phyloP scores from a whole-genome alignment of 345 rosid genomes.

The Rhodomyrtus tomentosa region DNA sequence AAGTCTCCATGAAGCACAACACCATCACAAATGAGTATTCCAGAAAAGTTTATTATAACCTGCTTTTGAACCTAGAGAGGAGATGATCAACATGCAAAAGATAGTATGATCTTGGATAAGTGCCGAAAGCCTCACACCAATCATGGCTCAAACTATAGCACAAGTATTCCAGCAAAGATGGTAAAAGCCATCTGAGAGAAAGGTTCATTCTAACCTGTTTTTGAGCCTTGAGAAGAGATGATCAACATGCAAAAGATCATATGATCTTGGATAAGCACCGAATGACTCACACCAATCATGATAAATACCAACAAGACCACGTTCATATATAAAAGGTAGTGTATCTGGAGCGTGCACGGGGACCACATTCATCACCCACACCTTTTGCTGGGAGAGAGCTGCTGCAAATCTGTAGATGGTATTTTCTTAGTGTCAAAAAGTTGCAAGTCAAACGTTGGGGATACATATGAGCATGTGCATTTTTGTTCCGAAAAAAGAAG shows the following conservation, averaged over 20 bases:
- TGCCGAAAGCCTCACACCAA: constrained; percentile 86
- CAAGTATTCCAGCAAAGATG: neutral
- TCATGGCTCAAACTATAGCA: neutral
- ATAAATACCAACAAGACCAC: constrained; percentile 74
- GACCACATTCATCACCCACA: constrained; percentile 93
- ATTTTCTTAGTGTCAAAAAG: neutral
- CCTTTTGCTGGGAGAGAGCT: constrained; percentile 58
- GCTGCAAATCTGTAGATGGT: constrained; percentile 60
- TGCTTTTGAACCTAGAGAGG: constrained; percentile 79
- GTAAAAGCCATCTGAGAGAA: neutral
- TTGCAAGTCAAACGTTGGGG: neutral
- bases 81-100: constrained; percentile 92
- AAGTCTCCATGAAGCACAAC: neutral
- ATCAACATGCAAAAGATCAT: constrained; percentile 89
- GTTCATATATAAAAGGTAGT: constrained; percentile 74
- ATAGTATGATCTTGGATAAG: constrained; percentile 84
- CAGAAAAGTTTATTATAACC: constrained; percentile 17
- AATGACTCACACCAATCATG: constrained; percentile 97
- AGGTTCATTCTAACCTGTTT: constrained; percentile 40
- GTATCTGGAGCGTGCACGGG: constrained; percentile 92
- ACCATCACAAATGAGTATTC: neutral
- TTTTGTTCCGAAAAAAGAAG: neutral
- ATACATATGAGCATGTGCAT: neutral
- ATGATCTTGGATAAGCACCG: constrained; percentile 88
- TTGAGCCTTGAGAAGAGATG: constrained; percentile 94